Evolutionary conservation across 176 grass and related monocot genomes (phyloP).

Genomic region (Pharus latifolius): DNA sequence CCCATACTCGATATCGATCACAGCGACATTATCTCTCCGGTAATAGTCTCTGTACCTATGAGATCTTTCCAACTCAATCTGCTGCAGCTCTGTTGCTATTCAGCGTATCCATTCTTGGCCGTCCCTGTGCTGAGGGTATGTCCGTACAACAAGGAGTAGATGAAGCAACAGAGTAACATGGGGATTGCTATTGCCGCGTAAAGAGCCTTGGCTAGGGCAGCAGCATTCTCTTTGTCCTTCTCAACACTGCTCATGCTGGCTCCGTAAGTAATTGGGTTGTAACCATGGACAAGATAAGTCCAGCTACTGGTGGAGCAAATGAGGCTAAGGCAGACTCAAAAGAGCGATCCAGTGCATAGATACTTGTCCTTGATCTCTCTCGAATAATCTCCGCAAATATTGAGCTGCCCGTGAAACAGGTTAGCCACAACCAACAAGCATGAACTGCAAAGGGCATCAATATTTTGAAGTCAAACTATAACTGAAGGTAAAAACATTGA

Average conservation of each 20-base stretch:
- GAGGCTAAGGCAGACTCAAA: constrained; percentile 47
- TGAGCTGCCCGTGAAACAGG: constrained; percentile 10
- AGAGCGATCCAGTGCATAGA: constrained; percentile 47
- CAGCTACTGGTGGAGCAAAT: constrained; percentile 45
- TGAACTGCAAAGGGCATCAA: too few relatives aligned
- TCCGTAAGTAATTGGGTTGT: constrained; percentile 15
- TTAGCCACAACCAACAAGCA: neutral
- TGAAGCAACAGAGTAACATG: constrained; percentile 46
- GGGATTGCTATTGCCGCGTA: constrained; percentile 46
- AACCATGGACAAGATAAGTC: constrained; percentile 43
- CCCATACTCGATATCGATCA: constrained; percentile 23
- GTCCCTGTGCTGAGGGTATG: constrained; percentile 49
- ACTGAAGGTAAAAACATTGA: too few relatives aligned
- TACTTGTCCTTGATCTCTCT: constrained; percentile 49
- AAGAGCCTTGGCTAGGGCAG: constrained; percentile 42
- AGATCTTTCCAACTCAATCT: constrained; percentile 16
- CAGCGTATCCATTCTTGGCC: constrained; percentile 45
- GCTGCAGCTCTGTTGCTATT: constrained; percentile 37
- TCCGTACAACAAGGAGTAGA: constrained; percentile 39
- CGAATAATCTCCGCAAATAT: constrained; percentile 67
- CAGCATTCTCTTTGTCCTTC: constrained; percentile 35
- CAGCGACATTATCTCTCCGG: neutral
- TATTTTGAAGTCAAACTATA: too few relatives aligned
- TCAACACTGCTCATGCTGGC: neutral
- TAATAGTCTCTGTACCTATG: neutral